These are phyloP conservation scores for Cladosporium phlei DNA, from an alignment of 2,329 filamentous ascomycete genomes.

Conservation along the genomic window DNA sequence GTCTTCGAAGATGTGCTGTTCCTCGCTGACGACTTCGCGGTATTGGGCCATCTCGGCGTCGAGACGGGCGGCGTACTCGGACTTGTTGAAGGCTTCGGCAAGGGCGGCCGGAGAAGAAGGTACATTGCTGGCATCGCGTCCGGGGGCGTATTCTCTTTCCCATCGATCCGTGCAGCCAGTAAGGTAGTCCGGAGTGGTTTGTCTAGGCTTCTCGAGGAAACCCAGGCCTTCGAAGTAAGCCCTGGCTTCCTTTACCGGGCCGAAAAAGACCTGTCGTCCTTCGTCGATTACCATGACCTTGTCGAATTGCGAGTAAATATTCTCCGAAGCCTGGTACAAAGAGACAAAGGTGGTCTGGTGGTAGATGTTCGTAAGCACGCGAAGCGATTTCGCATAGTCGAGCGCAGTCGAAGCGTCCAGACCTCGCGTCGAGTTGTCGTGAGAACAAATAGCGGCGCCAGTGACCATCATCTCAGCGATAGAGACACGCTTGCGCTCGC, in stretches of 20 bases:
- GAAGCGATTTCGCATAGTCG: conserved; percentile 45
- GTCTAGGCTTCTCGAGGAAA: conserved; percentile 67
- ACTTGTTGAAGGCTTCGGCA: conserved; percentile 65
- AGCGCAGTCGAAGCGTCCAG: conserved; percentile 47
- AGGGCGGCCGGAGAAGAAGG: conserved; percentile 65
- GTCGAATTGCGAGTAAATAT: conserved; percentile 73
- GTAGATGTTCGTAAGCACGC: conserved; percentile 73
- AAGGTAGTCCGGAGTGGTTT: conserved; percentile 77
- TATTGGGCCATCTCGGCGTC: conserved; percentile 65
- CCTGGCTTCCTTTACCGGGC: conserved; percentile 61
- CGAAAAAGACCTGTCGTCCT: conserved; percentile 72
- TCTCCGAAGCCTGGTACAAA: conserved; percentile 79
- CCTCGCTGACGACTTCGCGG: conserved; percentile 57
- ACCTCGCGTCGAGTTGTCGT: conserved; percentile 47
- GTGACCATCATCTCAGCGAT: conserved; percentile 49
- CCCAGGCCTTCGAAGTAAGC: conserved; percentile 73
- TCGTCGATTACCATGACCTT: conserved; percentile 78
- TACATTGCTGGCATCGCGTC: conserved; percentile 60
- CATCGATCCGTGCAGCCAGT: conserved; percentile 81
- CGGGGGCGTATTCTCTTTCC: conserved; percentile 69
- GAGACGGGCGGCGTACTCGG: conserved; percentile 53
- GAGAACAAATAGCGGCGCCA: conserved; percentile 34
- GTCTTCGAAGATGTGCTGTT: conserved; percentile 66
- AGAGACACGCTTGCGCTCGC: conserved; percentile 45
- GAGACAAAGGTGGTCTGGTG: conserved; percentile 80